Evolutionary conservation across 306 rosid species (phyloP), one percentile per base, ranked within the genome.

Genomic region (Arachis hypogaea): DNA sequence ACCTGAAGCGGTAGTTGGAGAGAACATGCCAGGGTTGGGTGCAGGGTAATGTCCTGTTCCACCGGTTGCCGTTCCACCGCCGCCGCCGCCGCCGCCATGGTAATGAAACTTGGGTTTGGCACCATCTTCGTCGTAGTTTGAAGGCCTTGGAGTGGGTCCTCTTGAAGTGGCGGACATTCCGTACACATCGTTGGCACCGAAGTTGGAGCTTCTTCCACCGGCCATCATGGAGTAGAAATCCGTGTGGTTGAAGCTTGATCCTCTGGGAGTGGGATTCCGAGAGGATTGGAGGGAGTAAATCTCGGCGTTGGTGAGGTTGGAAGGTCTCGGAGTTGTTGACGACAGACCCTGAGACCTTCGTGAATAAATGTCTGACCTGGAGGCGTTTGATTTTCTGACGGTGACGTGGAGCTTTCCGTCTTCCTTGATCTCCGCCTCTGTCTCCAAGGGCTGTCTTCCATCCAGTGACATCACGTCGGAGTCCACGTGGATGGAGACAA

Each of bases 211-310:
- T 4, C 98, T 82, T 4, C 96, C 77, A 4, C 90, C 93, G 11
- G 84, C 96, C 98, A 93, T 88, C 97, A 88, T 88, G 1, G 98
- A 88, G 62, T 90, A 90, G 54, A 93, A 93, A 33, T 93, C 98
- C 0, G 93, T 82, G 74, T 90, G 93, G 29, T 93, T 93, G 54
- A 90, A 93, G 62, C 98, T 93, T 0, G 98, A 93, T 0, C 97
- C 98, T 78, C 98, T 87, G 0, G 98, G 98, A 3, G 96, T 93
- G 0, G 98, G 98, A 52, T 93, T 93, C 61, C 93, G 64, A 0
- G 97, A 93, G 2, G 96, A 88, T 33, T 93, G 98, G 51, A 93
- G 38, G 2, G 97, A 93, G 74, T 90, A 93, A 18, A 90, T 93
- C 90, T 93, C 98, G 0, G 96, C 97, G 59, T 90, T 93, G 11